Evolutionary conservation across 2,329 filamentous ascomycete species (phyloP).

Genomic region (Allantophomopsis lycopodina): DNA sequence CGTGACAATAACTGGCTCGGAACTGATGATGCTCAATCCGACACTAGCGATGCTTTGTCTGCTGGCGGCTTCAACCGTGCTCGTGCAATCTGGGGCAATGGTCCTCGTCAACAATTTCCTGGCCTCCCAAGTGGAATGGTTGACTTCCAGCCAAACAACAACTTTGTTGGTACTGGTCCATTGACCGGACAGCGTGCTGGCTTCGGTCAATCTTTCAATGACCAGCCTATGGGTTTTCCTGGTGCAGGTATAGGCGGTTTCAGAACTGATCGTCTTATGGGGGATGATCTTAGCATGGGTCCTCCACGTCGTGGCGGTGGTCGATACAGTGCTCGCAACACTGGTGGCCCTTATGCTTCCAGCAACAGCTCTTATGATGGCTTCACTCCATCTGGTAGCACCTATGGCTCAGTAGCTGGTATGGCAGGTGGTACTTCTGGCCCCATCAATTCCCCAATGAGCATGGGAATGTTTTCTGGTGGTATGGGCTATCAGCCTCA

Average conservation of each 20-base stretch:
- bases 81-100: conserved; percentile 40
- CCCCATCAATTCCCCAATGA: conserved; percentile 7
- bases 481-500: conserved; percentile 30
- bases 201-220: conserved; percentile 17
- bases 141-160: conserved; percentile 14
- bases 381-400: conserved; percentile 13
- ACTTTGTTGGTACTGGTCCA: conserved; percentile 23
- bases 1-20: conserved; percentile 34
- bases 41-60: conserved; percentile 39
- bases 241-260: conserved; percentile 12
- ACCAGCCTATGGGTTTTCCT: conserved; percentile 12
- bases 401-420: conserved; percentile 14
- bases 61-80: conserved; percentile 35
- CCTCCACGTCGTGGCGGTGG: conserved; percentile 12
- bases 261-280: conserved; percentile 14
- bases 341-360: conserved; percentile 15
- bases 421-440: conserved; percentile 8
- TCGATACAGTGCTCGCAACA: conserved; percentile 14
- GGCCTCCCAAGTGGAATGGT: conserved; percentile 4
- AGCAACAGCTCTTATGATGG: conserved; percentile 20
- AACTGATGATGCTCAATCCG: conserved; percentile 39
- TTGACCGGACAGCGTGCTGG: conserved; percentile 28
- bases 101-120: conserved; percentile 20
- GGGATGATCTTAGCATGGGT: conserved; percentile 13
- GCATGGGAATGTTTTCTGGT: conserved; percentile 5